Evolutionary conservation across 176 grass and related monocot species (phyloP), one percentile per base, ranked within the genome.

Genomic region (Zoysia pacifica): DNA sequence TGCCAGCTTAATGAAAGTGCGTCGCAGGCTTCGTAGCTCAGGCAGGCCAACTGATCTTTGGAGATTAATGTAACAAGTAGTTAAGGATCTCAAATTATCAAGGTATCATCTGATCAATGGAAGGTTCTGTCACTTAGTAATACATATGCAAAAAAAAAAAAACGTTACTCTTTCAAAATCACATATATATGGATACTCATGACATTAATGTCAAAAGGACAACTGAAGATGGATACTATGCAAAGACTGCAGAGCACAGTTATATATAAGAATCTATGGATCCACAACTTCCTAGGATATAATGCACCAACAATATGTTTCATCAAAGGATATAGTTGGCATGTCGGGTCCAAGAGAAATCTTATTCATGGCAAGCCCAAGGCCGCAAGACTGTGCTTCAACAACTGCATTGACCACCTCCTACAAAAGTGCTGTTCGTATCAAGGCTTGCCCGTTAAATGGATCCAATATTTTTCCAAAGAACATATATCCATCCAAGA

Each of bases 321-420:
- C 37, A 59, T 46, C 42, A 53, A 94, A 97, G 94, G 94, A 97
- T 97, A 97, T 90, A 79, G 87, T 84, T 83, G 91, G 94, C 79
- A 97, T 74, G 80, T 88, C 58, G 38, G 89, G 85, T n/a, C 86
- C 87, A 45, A 92, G 28, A 76, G 87, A 86, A 66, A 94, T 90
- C 81, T 88, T 94, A 72, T 91, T 91, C 62, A 89, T n/a, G 20
- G 89, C 58, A 77, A 88, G 80, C 62, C 82, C 91, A 81, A 88
- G 81, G 37, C 78, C 78, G 68, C 79, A 83, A 77, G 89, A 90
- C 59, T 97, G 94, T 13, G 87, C 89, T 86, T 94, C 91, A 73
- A 94, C 83, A 87, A 97, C 92, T 70, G 85, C 85, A 88, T 70
- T 90, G 71, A 97, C 87, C 62, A 97, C 89, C 80, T 94, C 94